Evolutionary conservation across 1,284 basidiomycete genomes (phyloP), one percentile per base, ranked within the genome.

Genomic region (Abortiporus biennis): DNA sequence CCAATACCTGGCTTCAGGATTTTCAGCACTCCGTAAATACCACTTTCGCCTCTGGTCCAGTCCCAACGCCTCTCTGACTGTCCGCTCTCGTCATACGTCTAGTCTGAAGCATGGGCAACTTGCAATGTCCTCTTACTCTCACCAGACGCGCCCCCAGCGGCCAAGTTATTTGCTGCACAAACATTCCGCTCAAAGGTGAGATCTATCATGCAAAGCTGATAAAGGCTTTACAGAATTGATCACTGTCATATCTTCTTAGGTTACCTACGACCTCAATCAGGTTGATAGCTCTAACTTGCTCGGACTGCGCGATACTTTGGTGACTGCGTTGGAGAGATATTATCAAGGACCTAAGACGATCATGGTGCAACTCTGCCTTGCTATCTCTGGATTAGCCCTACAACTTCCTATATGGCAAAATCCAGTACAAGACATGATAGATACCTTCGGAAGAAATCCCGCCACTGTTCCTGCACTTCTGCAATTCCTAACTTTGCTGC

Each of bases 61-160:
- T 69, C 56, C 72, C 62, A 68, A 70, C 68, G 64, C 62, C 68
- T 63, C 67, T 80, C 79, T 82, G 69, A 84, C 76, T 59, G 61
- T 54, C 47, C 68, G 72, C 65, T 48, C 47, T 48, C 52, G 49
- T 53, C 42, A 44, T 51, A 49, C 48, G 45, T 46, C 51, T 77
- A 97, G 90, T 76, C 81, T 59, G 90, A 97, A 64, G 95, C 96
- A 54, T 99, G 96, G 96, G 75, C 85, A 53, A 92, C 89, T 37
- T 95, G 92, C 65, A 95, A 97, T 68, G 71, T 85, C 54, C 78
- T 99, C 47, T 78, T 99, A 43, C 78, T 86, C 44, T 80, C 85
- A 2, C 77, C 81, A 36, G 86, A 92, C 51, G 79, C 83, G 3
- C 88, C 92, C 1, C 63, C 76, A 37, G 78, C 92, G 45, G 90